phyloP scores from a whole-genome alignment of 345 rosid species.

The Citrus medica region DNA sequence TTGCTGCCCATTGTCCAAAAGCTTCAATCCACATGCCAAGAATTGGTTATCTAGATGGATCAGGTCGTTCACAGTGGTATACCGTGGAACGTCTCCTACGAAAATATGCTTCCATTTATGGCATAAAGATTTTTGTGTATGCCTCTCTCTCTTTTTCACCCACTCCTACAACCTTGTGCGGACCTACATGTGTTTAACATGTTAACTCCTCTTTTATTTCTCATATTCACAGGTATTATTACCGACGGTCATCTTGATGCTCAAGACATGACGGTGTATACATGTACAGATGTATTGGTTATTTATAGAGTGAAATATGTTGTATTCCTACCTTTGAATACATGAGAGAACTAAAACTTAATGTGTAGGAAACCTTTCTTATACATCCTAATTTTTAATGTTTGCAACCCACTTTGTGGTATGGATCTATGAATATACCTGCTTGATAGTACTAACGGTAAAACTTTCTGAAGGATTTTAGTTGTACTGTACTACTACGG shows the following conservation, averaged over 20 bases:
- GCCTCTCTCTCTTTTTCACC: slow-evolving; percentile 4
- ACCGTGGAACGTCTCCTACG: slow-evolving; percentile 79
- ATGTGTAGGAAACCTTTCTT: not conserved
- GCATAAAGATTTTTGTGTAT: slow-evolving; percentile 70
- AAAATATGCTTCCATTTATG: slow-evolving; percentile 68
- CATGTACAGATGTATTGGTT: not conserved
- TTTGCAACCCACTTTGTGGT: no score
- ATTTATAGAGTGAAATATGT: not conserved
- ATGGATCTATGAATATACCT: no score
- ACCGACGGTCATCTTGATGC: slow-evolving; percentile 41
- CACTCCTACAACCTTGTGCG: not conserved
- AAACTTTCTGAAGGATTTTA: no score
- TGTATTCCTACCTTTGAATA: not conserved
- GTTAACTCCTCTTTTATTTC: slow-evolving; percentile 1
- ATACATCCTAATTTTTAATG: not conserved
- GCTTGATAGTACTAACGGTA: no score
- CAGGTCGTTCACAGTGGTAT: slow-evolving; percentile 83
- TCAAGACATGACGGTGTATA: not conserved
- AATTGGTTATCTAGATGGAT: slow-evolving; percentile 70
- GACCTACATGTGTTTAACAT: not conserved
- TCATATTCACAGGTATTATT: slow-evolving; percentile 51
- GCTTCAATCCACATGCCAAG: slow-evolving; percentile 95
- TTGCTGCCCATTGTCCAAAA: slow-evolving; percentile 15
- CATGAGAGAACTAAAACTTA: not conserved
- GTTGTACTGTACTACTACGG: no score